phyloP scores from a whole-genome alignment of 768 basidiomycete species.

The Hydnomerulius pinastri region DNA sequence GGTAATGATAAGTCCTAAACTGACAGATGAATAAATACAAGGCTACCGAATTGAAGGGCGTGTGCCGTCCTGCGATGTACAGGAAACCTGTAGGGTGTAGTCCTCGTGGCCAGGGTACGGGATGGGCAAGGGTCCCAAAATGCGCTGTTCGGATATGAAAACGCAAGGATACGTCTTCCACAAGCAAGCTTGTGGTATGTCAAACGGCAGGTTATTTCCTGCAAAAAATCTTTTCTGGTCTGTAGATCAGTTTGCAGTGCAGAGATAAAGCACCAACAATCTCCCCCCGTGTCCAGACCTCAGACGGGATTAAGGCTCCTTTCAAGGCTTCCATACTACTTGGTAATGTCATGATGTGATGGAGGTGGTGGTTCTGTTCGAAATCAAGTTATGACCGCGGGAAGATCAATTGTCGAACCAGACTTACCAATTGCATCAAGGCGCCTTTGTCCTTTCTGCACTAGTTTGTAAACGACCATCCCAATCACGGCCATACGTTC shows the following conservation, averaged over 20 bases:
- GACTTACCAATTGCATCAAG: background rate
- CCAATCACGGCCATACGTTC: constrained; percentile 1
- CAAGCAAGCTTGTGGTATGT: background rate
- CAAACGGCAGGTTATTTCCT: background rate
- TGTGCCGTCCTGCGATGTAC: too few relatives aligned
- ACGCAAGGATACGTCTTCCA: constrained; percentile 1
- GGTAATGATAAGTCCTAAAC: too few relatives aligned
- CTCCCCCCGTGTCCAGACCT: background rate
- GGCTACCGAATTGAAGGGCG: too few relatives aligned
- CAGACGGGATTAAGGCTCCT: background rate
- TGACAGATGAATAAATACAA: too few relatives aligned
- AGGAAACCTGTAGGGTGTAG: constrained; percentile 7
- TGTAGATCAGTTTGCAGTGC: background rate
- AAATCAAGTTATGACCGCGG: constrained; percentile 1
- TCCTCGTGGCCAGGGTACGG: constrained; percentile 15
- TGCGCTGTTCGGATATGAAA: constrained; percentile 25
- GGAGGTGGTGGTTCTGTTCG: constrained; percentile 8
- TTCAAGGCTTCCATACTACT: background rate
- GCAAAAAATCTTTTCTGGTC: background rate
- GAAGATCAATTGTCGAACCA: constrained; percentile 1
- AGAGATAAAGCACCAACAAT: background rate
- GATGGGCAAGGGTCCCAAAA: background rate
- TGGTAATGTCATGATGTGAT: background rate
- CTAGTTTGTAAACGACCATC: constrained; percentile 5
- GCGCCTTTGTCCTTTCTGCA: background rate